Percentiles rank a stretch among this genome's conserved stretches.
Evolutionary conservation across 2,329 filamentous ascomycete species (phyloP).

Genomic region (Xylariaceae sp.): DNA sequence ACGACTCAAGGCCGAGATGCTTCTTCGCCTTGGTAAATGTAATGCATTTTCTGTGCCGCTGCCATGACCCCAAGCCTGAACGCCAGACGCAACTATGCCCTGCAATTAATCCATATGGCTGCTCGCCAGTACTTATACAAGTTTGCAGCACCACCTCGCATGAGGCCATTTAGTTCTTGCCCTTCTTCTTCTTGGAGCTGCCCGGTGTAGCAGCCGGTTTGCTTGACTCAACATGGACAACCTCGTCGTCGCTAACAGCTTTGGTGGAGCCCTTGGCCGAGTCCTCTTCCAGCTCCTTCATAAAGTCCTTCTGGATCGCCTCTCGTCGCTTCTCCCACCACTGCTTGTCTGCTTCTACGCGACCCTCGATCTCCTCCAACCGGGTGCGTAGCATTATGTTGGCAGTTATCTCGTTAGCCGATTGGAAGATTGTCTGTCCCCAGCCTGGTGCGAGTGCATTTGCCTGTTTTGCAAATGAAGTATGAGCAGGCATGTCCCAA

Average conservation of each 20-base stretch:
- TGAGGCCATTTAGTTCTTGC: constrained; percentile 60
- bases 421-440: constrained; percentile 96
- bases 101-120: constrained; percentile 21
- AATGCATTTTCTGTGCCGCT: constrained; percentile 23
- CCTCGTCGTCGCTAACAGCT: constrained; percentile 70
- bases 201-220: constrained; percentile 46
- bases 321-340: constrained; percentile 91
- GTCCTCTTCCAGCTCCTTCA: constrained; percentile 81
- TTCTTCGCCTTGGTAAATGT: not conserved
- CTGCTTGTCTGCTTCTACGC: constrained; percentile 75
- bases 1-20: not conserved
- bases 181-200: constrained; percentile 62
- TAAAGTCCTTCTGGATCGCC: constrained; percentile 76
- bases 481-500: not conserved
- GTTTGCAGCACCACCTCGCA: not conserved
- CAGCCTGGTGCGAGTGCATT: constrained; percentile 88
- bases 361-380: constrained; percentile 77
- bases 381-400: constrained; percentile 79
- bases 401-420: constrained; percentile 92
- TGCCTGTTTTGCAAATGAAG: constrained; percentile 63
- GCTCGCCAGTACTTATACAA: constrained; percentile 25
- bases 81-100: constrained; percentile 37
- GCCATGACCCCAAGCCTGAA: constrained; percentile 30
- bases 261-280: constrained; percentile 46
- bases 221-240: constrained; percentile 74